These are phyloP conservation scores for Termitomyces sp. DNA, from an alignment of 768 basidiomycete genomes.

Conservation along the genomic window DNA sequence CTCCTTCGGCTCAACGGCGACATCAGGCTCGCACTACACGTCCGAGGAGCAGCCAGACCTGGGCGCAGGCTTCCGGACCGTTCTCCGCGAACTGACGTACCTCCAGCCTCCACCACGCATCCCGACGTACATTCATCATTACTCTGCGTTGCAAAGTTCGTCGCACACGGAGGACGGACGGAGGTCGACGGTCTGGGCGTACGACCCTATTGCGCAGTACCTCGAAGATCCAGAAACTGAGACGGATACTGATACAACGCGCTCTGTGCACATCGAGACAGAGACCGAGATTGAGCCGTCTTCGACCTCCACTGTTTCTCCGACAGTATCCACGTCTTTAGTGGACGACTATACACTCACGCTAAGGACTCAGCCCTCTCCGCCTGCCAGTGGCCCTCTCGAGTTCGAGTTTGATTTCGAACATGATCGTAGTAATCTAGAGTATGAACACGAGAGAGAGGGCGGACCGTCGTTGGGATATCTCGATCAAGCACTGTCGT, in stretches of 20 bases:
- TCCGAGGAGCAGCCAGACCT: slow-evolving; percentile 71
- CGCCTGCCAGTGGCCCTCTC: neutral
- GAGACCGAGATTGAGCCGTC: slow-evolving; percentile 19
- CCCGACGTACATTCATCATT: slow-evolving; percentile 20
- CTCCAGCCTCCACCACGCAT: slow-evolving; percentile 48
- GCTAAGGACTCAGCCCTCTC: slow-evolving; percentile 16
- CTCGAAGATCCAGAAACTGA: slow-evolving; percentile 26
- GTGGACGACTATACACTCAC: slow-evolving; percentile 14
- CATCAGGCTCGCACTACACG: slow-evolving; percentile 43
- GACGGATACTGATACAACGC: slow-evolving; percentile 36
- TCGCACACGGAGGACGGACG: slow-evolving; percentile 18
- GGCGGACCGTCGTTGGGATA: slow-evolving; percentile 69
- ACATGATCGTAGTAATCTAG: neutral
- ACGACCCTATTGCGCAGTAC: slow-evolving; percentile 57
- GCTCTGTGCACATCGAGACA: slow-evolving; percentile 35
- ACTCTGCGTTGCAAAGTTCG: slow-evolving; percentile 12
- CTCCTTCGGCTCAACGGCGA: neutral
- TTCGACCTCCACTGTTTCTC: neutral
- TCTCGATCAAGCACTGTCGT: slow-evolving; percentile 72
- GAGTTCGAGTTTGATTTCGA: slow-evolving; percentile 6
- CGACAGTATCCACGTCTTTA: neutral
- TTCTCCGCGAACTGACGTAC: slow-evolving; percentile 64
- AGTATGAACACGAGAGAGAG: slow-evolving; percentile 14
- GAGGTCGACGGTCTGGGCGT: slow-evolving; percentile 67
- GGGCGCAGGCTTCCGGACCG: slow-evolving; percentile 61